These are phyloP conservation scores for Lagenidium sp. DNA, from an alignment of 352 stramenopile genomes.

Conservation along the genomic window DNA sequence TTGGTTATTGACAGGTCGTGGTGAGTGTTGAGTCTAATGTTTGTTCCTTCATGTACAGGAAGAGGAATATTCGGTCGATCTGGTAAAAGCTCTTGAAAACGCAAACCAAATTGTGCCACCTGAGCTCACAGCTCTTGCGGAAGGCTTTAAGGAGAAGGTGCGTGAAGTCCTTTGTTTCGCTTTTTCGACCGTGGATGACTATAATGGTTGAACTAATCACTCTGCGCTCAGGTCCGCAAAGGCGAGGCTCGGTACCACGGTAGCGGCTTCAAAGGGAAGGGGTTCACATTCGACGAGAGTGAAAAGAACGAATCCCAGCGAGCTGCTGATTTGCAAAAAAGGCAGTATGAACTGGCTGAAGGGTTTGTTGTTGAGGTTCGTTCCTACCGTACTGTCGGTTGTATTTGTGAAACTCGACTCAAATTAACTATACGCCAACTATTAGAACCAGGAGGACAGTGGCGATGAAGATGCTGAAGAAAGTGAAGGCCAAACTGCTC, in stretches of 20 bases:
- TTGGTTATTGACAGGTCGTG: not conserved
- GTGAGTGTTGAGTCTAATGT: not conserved
- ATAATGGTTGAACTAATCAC: too few species aligned
- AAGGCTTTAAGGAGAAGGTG: constrained; percentile 95
- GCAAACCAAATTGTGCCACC: constrained; percentile 66
- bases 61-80: constrained; percentile 95
- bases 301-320: constrained; percentile 96
- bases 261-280: constrained; percentile 97
- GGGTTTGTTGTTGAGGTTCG: constrained; percentile 68
- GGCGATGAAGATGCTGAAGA: constrained; percentile 48
- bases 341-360: constrained; percentile 85
- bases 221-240: constrained; percentile 12
- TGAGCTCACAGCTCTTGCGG: constrained; percentile 89
- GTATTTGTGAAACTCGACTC: not conserved
- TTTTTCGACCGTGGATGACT: too few species aligned
- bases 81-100: constrained; percentile 94
- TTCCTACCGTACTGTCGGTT: too few species aligned
- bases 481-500: constrained; percentile 19
- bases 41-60: constrained; percentile 51
- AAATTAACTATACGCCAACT: constrained; percentile 1
- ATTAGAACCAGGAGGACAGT: constrained; percentile 29
- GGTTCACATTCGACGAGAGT: constrained; percentile 97
- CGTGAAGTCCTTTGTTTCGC: too few species aligned
- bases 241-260: constrained; percentile 94
- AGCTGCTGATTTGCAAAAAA: constrained; percentile 85